Evolutionary conservation across 352 stramenopile genomes (phyloP).

Genomic region (Saprolegnia diclina): DNA sequence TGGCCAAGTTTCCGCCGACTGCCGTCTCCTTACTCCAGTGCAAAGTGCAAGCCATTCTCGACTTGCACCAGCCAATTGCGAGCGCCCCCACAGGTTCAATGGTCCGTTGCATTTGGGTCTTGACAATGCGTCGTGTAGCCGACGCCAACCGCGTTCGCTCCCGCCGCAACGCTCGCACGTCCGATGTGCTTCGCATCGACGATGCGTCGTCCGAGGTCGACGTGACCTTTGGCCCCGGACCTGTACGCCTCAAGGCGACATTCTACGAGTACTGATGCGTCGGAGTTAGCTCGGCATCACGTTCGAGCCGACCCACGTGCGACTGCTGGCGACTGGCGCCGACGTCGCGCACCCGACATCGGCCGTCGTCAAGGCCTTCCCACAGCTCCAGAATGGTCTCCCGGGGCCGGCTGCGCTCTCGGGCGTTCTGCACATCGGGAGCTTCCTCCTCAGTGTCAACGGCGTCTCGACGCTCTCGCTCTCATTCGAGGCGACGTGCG

Average conservation of each 20-base stretch:
- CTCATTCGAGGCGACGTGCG: slow-evolving; percentile 26
- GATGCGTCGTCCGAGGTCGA: slow-evolving; percentile 41
- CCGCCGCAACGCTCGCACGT: slow-evolving; percentile 11
- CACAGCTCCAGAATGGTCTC: slow-evolving; percentile 49
- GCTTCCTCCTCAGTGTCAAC: slow-evolving; percentile 26
- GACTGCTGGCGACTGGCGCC: slow-evolving; percentile 49
- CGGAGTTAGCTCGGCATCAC: slow-evolving; percentile 71
- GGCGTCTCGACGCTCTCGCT: slow-evolving; percentile 26
- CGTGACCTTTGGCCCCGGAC: slow-evolving; percentile 58
- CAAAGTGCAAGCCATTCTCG: slow-evolving; percentile 13
- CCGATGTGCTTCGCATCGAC: slow-evolving; percentile 28
- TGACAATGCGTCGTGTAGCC: slow-evolving; percentile 3
- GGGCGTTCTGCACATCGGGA: slow-evolving; percentile 32
- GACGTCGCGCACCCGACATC: slow-evolving; percentile 36
- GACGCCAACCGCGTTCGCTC: slow-evolving; percentile 14
- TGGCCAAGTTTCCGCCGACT: slow-evolving; percentile 9
- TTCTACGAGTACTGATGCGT: background rate
- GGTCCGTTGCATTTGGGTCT: background rate
- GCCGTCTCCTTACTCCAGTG: background rate
- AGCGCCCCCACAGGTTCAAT: slow-evolving; percentile 19
- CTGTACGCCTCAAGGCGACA: slow-evolving; percentile 35
- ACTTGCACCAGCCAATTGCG: slow-evolving; percentile 5
- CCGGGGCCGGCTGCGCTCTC: slow-evolving; percentile 58
- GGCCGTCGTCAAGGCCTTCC: slow-evolving; percentile 63
- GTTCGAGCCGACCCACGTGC: slow-evolving; percentile 67